Evolutionary conservation across 768 basidiomycete genomes (phyloP).

Genomic region (Xanthoconium stramineum): DNA sequence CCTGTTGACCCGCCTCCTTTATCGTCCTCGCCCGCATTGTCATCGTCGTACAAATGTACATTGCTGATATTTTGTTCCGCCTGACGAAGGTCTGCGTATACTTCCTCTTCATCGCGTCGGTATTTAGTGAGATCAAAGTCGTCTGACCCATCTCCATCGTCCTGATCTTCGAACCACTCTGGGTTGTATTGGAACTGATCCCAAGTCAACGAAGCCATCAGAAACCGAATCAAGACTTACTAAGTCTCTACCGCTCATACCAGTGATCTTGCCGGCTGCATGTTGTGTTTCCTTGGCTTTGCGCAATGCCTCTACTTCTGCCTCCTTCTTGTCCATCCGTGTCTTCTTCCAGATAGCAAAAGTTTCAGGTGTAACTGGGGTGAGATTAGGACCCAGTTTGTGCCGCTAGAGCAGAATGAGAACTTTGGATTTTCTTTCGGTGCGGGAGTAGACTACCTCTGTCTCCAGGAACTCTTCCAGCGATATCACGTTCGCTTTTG

Average conservation of each 20-base stretch:
- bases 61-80: constrained; percentile 15
- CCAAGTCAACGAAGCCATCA: constrained; percentile 6
- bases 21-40: constrained; percentile 12
- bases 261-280: constrained; percentile 84
- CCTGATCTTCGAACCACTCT: constrained; percentile 86
- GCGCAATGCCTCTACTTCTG: constrained; percentile 75
- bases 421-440: neutral
- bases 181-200: constrained; percentile 91
- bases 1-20: neutral
- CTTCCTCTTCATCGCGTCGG: constrained; percentile 39
- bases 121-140: constrained; percentile 60
- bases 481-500: constrained; percentile 84
- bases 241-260: constrained; percentile 95
- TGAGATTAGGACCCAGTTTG: constrained; percentile 86
- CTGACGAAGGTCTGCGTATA: constrained; percentile 25
- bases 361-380: constrained; percentile 88
- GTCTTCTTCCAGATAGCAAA: constrained; percentile 97
- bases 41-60: constrained; percentile 21
- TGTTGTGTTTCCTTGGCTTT: constrained; percentile 80
- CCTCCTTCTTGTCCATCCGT: constrained; percentile 90
- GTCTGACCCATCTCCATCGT: constrained; percentile 43
- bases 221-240: constrained; percentile 41
- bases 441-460: constrained; percentile 58
- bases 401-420: constrained; percentile 61
- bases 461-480: constrained; percentile 97